Base-by-base conservation (phyloP, 2,329 filamentous ascomycete species). In the Colletotrichum lini region DNA sequence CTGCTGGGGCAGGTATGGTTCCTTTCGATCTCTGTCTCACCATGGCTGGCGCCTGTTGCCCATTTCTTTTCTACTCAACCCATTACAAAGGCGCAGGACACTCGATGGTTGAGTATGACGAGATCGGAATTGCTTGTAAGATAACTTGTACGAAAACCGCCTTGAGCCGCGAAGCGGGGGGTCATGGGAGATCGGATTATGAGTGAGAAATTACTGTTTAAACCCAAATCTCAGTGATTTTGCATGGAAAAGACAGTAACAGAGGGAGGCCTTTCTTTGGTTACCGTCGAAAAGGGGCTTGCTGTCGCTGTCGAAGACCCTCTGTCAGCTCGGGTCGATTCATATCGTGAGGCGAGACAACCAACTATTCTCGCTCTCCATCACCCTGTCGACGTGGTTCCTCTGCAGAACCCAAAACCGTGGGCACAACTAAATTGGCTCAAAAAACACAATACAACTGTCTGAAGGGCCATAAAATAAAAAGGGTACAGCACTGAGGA, bases 11-110 rank as follows among this genome's bases (percentile, higher is more conserved):
- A 1, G 58, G n/a, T 9, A n/a, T 23, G 12, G 72, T 72, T 40
- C 68, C 72, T 0, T 40, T 72, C 35, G 66, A 65, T 4, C 35
- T 72, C 15, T 73, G 68, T 68, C 54, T 63, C 16, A 68, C 68
- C 9, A 73, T 72, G 60, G 53, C 68, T 1, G 23, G 38, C 26
- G 42, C 63, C n/a, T 73, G 68, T 2, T 56, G 62, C 15, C 72
- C 72, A 2, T 30, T 65, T 8, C 65, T 59, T 0, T 72, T 54
- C 23, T 73, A 65, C 54, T 68, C 64, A 68, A 63, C 58, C 3
- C 65, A 69, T 4, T 72, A 69, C 18, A 60, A 35, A 23, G 18
- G 7, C 1, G 35, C 45, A 13, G 47, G 38, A 4, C 38, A 53
- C 16, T 21, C 56, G 18, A 52, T 18, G 13, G 16, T 61, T 4